Evolutionary conservation across 768 basidiomycete species (phyloP), one percentile per base, ranked within the genome.

Genomic region (Podaxis sp.): DNA sequence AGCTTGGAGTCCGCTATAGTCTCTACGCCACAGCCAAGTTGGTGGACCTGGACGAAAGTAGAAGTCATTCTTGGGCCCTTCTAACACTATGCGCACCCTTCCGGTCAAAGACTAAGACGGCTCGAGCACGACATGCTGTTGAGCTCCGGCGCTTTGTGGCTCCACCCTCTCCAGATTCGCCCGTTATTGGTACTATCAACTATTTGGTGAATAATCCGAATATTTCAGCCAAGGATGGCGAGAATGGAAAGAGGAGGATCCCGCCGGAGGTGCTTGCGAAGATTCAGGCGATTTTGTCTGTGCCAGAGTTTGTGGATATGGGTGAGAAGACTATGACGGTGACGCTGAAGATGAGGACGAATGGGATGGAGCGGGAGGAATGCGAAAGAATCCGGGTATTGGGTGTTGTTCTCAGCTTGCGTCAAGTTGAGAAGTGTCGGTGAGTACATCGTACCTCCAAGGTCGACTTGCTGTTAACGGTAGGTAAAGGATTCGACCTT

Each of bases 361-460:
- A 82, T 55, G 79, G 77, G 57, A 68, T 90, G 59, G 67, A 77
- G 1, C 73, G 73, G 32, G 74, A 71, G 5, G 75, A 86, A 37
- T 82, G 86, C 66, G 74, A 79, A 63, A 79, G 79, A 46, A 69
- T 94, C 14, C 83, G 81, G 59, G 67, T 91, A 18, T 75, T 78
- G 25, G 81, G 77, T 5, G 80, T 93, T 62, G 72, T 76, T 5
- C 70, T 87, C 4, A 79, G 88, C 58, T 65, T 91, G 28, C 70
- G 81, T 36, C 91, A 94, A 63, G 71, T 74, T 42, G 91, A 93
- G 66, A 78, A 78, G 56, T 88, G 79, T 71, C 79, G 88, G 91
- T 91, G 66, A 36, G 82, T 68, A 21, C 21, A 52, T 18, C 36
- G 25, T 28, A 27, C 27, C 47, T 35, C 47, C 25, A 27, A n/a